phyloP scores from a whole-genome alignment of 495 filamentous ascomycete genomes.

The Hypoxylon fragiforme region DNA sequence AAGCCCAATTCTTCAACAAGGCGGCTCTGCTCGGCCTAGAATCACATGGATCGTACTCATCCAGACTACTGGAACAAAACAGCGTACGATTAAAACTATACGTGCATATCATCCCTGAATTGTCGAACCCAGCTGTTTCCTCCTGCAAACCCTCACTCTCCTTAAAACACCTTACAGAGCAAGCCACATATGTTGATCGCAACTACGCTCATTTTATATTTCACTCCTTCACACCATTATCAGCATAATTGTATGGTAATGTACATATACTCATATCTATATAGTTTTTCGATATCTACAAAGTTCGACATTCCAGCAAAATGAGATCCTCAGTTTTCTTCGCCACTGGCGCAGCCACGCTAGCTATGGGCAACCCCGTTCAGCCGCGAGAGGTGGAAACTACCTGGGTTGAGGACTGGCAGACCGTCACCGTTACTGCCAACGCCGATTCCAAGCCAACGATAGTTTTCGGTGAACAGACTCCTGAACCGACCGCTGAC shows the following conservation, averaged over 20 bases:
- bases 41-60: not conserved
- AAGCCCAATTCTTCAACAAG: conserved; percentile 18
- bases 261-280: conserved; percentile 23
- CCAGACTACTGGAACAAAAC: not conserved
- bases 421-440: conserved; percentile 61
- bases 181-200: conserved; percentile 25
- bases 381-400: conserved; percentile 60
- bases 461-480: conserved; percentile 5
- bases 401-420: conserved; percentile 59
- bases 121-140: too few species aligned
- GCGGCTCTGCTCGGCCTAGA: not conserved
- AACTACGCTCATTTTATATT: conserved; percentile 25
- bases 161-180: conserved; percentile 1
- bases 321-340: conserved; percentile 73
- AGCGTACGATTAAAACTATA: conserved; percentile 13
- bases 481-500: conserved; percentile 6
- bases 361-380: conserved; percentile 62
- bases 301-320: conserved; percentile 37
- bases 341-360: conserved; percentile 62
- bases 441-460: conserved; percentile 32
- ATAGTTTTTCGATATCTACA: conserved; percentile 12
- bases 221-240: conserved; percentile 9
- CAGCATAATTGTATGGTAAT: conserved; percentile 10
- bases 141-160: conserved; percentile 10
- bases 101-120: too few species aligned